phyloP scores from a whole-genome alignment of 495 filamentous ascomycete species.

The Neurospora terricola region DNA sequence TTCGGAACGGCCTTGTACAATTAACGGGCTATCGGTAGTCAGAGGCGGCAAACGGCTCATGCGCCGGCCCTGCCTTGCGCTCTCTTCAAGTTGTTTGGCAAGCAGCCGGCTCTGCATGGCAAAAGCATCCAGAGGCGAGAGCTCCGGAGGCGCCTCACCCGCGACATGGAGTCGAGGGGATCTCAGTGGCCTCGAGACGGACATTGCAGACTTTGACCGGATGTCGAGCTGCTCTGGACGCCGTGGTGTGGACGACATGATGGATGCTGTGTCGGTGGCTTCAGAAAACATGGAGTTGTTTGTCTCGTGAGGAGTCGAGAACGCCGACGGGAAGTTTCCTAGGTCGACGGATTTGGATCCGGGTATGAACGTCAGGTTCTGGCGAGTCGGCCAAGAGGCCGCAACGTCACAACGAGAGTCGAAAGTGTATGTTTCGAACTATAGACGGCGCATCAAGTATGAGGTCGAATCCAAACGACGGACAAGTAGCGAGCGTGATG shows the following conservation, averaged over 20 bases:
- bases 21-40: slow-evolving; percentile 57
- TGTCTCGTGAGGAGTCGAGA: neutral
- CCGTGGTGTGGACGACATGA: slow-evolving; percentile 36
- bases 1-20: slow-evolving; percentile 60
- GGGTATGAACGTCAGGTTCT: neutral
- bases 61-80: slow-evolving; percentile 54
- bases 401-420: slow-evolving; percentile 1
- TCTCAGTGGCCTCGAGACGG: slow-evolving; percentile 43
- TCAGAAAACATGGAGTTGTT: slow-evolving; percentile 2
- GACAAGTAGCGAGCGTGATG: neutral
- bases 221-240: slow-evolving; percentile 52
- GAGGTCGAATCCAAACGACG: slow-evolving; percentile 20
- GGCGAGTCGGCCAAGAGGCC: slow-evolving; percentile 1
- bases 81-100: slow-evolving; percentile 77
- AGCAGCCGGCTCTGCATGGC: slow-evolving; percentile 79
- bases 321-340: neutral
- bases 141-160: slow-evolving; percentile 80
- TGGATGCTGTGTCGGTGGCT: neutral
- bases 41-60: slow-evolving; percentile 78
- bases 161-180: slow-evolving; percentile 70
- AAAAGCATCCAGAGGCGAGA: slow-evolving; percentile 92
- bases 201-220: slow-evolving; percentile 53
- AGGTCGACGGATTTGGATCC: neutral
- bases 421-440: slow-evolving; percentile 1
- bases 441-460: slow-evolving; percentile 24